Base-by-base conservation (phyloP, 2,329 filamentous ascomycete species). In the Pseudogymnoascus pannorum region DNA sequence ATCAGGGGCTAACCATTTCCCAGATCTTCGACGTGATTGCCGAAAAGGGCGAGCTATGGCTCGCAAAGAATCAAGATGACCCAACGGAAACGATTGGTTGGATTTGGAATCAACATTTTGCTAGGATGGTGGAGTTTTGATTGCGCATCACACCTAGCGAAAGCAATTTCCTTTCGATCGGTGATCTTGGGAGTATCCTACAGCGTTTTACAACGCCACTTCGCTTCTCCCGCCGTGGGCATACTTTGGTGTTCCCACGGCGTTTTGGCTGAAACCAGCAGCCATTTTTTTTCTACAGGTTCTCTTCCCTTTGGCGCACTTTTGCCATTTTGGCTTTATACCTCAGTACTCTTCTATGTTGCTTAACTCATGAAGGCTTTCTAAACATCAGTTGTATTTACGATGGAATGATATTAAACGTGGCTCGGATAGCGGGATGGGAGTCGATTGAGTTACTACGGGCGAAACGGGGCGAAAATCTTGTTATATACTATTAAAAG, bases 91-190 rank as follows among this genome's bases (percentile, higher is more conserved):
- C 86, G 66, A 87, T 97, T 33, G 94, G 94, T 59, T 99, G 94
- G 94, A 96, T 99, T 70, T 99, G 94, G 94, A 96, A 92, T 70
- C 97, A 97, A 75, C 94, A 99, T 77, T 99, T 99, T 79, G 88
- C 88, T 42, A 58, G 57, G 33, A 54, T 54, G 48, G 48, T 54
- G 26, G 48, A 54, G 29, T 54, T 20, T 20, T 54, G 48, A 54
- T 54, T 5, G 24, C 24, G 24, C 48, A 12, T 54, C 48, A 12
- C 42, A 48, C 14, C 24, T 31, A 16, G 26, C 26, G 2, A 54
- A 14, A 16, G 20, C 26, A 54, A 26, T 51, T 16, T 16, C 24
- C 22, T 22, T 11, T 51, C 42, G 14, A 24, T 24, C 12, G 16
- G 9, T 18, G n/a, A 29, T n/a, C 26, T 31, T 54, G 48, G 44